phyloP scores from a whole-genome alignment of 108 stramenopile genomes.

The Skeletonema marinoi region DNA sequence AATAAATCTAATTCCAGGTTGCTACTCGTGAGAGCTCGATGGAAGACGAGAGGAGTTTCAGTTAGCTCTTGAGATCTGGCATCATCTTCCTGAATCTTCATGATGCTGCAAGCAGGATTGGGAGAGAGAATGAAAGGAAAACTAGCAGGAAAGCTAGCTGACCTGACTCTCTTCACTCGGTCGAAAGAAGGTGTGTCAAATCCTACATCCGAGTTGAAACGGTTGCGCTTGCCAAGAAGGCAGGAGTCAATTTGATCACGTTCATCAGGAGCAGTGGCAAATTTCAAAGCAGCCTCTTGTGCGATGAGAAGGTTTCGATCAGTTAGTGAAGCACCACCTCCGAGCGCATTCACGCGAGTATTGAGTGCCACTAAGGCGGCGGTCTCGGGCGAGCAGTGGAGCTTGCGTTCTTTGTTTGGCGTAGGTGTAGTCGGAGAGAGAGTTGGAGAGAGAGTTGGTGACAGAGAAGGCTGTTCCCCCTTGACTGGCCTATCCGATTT shows the following conservation, averaged over 20 bases:
- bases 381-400: slow-evolving; percentile 10
- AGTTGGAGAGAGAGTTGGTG: slow-evolving; percentile 28
- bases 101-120: slow-evolving; percentile 15
- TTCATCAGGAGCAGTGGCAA: slow-evolving; percentile 7
- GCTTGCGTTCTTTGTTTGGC: not conserved
- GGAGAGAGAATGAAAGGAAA: slow-evolving; percentile 22
- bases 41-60: slow-evolving; percentile 15
- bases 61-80: not conserved
- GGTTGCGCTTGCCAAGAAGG: slow-evolving; percentile 23
- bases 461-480: slow-evolving; percentile 19
- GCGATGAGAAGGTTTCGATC: slow-evolving; percentile 16
- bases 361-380: slow-evolving; percentile 40
- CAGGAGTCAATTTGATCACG: slow-evolving; percentile 28
- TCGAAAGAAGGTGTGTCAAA: not conserved
- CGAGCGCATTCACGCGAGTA: slow-evolving; percentile 40
- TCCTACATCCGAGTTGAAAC: slow-evolving; percentile 3
- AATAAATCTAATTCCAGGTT: slow-evolving; percentile 24
- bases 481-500: slow-evolving; percentile 11
- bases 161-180: slow-evolving; percentile 16
- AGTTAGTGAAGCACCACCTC: slow-evolving; percentile 30
- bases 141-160: slow-evolving; percentile 8
- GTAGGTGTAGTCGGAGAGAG: slow-evolving; percentile 27
- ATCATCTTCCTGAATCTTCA: slow-evolving; percentile 10
- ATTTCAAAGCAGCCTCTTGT: slow-evolving; percentile 14
- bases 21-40: slow-evolving; percentile 1